Evolutionary conservation across 441 rosid genomes (phyloP), one percentile per base, ranked within the genome.

Genomic region (Gossypium schwendimanii): DNA sequence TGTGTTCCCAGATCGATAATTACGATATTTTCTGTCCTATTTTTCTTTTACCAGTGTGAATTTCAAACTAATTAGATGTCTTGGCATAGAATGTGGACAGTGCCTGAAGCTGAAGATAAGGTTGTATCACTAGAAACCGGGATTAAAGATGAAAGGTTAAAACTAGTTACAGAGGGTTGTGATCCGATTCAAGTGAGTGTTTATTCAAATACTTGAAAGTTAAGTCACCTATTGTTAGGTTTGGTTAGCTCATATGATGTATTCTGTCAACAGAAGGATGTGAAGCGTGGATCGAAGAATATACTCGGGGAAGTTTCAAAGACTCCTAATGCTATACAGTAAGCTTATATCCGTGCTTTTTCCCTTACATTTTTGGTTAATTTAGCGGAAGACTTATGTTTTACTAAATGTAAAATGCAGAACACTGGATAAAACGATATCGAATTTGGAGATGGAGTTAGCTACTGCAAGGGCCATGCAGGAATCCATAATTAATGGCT

Each of bases 401-500:
- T 71, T 54, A 53, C 15, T 68, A 53, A 73, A 65, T 75, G 12
- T 12, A 15, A 72, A 77, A 33, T 53, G 75, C 86, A 93, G 98
- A 77, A 85, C 91, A 23, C 85, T 91, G 1, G 97, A 91, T 77
- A 90, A 91, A 76, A 88, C 92, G 47, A 88, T 93, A 64, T 90
- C 96, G 2, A 84, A 77, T 76, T 83, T 91, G 75, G 97, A 93
- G 82, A 90, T 84, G 91, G 97, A 93, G 60, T 76, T 93, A 75
- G 92, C 90, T 0, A 89, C 94, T 79, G 97, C 98, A 54, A 88
- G 89, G 81, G 87, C 94, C 1, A 81, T 91, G 1, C 98, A 93
- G 74, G 98, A 91, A 74, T 93, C 97, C 11, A 87, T 91, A 69
- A 70, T 91, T 53, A 88, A 83, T 77, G 96, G 94, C 70, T 93